Evolutionary conservation across 768 basidiomycete species (phyloP).

Genomic region (Paxillus rubicundulus): DNA sequence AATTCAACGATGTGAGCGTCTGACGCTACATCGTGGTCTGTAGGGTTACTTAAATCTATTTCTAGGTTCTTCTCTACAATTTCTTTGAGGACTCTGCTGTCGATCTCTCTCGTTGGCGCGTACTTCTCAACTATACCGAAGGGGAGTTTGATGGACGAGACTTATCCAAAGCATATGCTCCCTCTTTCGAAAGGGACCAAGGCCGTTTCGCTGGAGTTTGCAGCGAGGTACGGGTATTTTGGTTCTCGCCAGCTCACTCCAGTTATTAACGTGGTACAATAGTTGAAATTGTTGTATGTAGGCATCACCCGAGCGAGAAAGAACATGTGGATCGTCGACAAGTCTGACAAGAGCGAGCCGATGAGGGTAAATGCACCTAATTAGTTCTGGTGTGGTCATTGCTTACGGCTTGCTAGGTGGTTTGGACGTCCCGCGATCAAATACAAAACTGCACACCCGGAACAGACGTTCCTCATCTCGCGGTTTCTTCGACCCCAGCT

Average conservation of each 20-base stretch:
- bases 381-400: neutral
- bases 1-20: constrained; percentile 20
- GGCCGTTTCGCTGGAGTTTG: constrained; percentile 54
- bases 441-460: constrained; percentile 49
- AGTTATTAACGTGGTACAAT: neutral
- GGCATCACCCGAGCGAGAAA: constrained; percentile 68
- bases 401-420: constrained; percentile 33
- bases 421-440: constrained; percentile 48
- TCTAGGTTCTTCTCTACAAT: constrained; percentile 68
- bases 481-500: constrained; percentile 47
- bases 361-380: constrained; percentile 44
- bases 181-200: constrained; percentile 44
- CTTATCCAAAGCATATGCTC: constrained; percentile 30
- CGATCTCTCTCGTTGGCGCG: constrained; percentile 54
- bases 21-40: neutral
- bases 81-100: constrained; percentile 67
- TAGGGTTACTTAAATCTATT: neutral
- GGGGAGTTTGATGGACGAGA: constrained; percentile 14
- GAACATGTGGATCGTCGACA: constrained; percentile 69
- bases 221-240: constrained; percentile 44
- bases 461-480: constrained; percentile 51
- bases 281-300: constrained; percentile 71
- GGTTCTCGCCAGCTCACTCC: neutral
- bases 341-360: constrained; percentile 51
- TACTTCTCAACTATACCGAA: constrained; percentile 46